Evolutionary conservation across 345 rosid species (phyloP).

Genomic region (Populus ilicifolia): DNA sequence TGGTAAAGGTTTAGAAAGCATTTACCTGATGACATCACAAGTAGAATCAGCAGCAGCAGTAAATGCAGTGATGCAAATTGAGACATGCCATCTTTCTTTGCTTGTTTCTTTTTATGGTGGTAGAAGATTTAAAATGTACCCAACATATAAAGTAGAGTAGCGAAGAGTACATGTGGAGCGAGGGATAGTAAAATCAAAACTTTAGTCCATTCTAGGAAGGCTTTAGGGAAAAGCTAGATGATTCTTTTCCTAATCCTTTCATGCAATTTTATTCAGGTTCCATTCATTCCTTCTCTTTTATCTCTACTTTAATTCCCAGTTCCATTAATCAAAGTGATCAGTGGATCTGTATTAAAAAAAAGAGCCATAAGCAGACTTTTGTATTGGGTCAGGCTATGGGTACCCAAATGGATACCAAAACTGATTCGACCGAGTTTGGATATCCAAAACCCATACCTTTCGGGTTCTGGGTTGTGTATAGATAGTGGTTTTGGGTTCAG

Average conservation of each 20-base stretch:
- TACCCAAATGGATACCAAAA: no score
- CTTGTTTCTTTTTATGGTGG: background rate
- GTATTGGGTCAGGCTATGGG: no score
- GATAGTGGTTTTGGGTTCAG: no score
- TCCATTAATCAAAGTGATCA: background rate
- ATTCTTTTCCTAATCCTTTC: constrained; percentile 49
- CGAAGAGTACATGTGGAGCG: constrained; percentile 44
- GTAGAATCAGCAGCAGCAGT: constrained; percentile 27
- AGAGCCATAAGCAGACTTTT: background rate
- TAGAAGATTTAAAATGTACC: background rate
- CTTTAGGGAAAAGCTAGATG: constrained; percentile 22
- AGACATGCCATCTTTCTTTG: constrained; percentile 33
- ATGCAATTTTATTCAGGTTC: constrained; percentile 46
- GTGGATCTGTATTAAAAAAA: background rate
- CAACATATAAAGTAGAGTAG: constrained; percentile 19
- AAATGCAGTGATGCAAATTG: constrained; percentile 6
- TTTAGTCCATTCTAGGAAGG: background rate
- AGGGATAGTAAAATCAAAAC: constrained; percentile 8
- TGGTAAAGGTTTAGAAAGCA: background rate
- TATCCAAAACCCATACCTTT: no score
- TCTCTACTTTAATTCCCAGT: background rate
- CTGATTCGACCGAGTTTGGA: no score
- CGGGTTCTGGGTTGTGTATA: no score
- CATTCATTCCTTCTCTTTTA: background rate
- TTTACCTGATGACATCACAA: constrained; percentile 44